Conservation (phyloP, 306 rosid species). For the Mimosa pudica region DNA sequence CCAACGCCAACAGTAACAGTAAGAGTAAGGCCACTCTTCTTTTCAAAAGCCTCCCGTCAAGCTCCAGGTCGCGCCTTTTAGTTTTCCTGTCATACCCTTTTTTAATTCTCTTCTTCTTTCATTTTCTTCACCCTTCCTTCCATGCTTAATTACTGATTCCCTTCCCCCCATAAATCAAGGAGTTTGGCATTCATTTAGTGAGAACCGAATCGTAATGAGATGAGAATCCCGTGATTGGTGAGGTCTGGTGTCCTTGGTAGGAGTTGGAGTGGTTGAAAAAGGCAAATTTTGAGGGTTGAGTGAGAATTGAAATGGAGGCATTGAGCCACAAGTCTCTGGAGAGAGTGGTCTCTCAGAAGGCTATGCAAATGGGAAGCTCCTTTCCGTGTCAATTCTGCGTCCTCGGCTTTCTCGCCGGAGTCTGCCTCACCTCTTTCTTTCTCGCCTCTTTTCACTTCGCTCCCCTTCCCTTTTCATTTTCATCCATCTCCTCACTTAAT, state of each 20-base stretch:
- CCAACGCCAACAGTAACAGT: not conserved
- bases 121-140: no score
- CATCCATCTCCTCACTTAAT: constrained; percentile 44
- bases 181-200: constrained; percentile 10
- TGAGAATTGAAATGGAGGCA: constrained; percentile 48
- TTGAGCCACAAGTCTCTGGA: constrained; percentile 64
- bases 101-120: not conserved
- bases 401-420: constrained; percentile 84
- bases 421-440: constrained; percentile 74
- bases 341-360: constrained; percentile 79
- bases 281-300: constrained; percentile 19
- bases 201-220: constrained; percentile 32
- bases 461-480: constrained; percentile 55
- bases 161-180: not conserved
- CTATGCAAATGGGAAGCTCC: constrained; percentile 81
- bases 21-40: not conserved
- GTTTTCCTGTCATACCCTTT: not conserved
- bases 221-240: constrained; percentile 36
- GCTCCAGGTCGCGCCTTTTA: not conserved
- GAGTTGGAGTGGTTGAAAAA: constrained; percentile 36
- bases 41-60: not conserved
- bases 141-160: not conserved
- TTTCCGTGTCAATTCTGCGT: constrained; percentile 90
- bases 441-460: constrained; percentile 76
- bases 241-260: constrained; percentile 5